Evolutionary conservation across 2,329 filamentous ascomycete genomes (phyloP).

Genomic region (Fusarium continuum): DNA sequence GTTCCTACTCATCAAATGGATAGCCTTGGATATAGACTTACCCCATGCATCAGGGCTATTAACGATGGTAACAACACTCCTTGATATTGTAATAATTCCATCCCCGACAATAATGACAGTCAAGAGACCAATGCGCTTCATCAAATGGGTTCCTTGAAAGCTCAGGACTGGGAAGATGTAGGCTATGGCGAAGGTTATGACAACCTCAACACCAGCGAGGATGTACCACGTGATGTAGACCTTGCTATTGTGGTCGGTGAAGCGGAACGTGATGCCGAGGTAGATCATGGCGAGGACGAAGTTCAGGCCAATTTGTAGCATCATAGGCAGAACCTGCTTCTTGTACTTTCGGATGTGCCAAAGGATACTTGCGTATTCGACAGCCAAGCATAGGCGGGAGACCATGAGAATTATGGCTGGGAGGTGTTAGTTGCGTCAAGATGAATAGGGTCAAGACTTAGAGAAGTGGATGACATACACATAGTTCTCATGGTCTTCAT

Average conservation of each 20-base stretch:
- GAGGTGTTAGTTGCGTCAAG: background rate
- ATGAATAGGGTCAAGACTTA: too few species aligned
- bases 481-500: conserved; percentile 51
- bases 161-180: conserved; percentile 64
- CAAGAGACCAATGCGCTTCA: conserved; percentile 69
- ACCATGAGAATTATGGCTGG: conserved; percentile 58
- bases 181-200: conserved; percentile 62
- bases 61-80: conserved; percentile 61
- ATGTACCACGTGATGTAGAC: conserved; percentile 61
- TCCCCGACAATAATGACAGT: conserved; percentile 74
- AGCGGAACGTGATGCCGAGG: conserved; percentile 54
- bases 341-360: conserved; percentile 55
- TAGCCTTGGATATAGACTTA: conserved; percentile 39
- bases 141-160: conserved; percentile 69
- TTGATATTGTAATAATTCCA: conserved; percentile 67
- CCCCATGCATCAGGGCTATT: conserved; percentile 54
- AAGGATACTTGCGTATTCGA: conserved; percentile 62
- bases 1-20: rapidly evolving
- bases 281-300: conserved; percentile 51
- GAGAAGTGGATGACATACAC: conserved; percentile 44
- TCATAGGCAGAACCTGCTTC: conserved; percentile 49
- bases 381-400: conserved; percentile 61
- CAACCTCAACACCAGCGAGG: conserved; percentile 61
- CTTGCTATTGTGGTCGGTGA: conserved; percentile 46
- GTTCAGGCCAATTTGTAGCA: conserved; percentile 50